Conservation (phyloP, 371 early-diverging fungal species). For the Rhizopus arrhizus region DNA sequence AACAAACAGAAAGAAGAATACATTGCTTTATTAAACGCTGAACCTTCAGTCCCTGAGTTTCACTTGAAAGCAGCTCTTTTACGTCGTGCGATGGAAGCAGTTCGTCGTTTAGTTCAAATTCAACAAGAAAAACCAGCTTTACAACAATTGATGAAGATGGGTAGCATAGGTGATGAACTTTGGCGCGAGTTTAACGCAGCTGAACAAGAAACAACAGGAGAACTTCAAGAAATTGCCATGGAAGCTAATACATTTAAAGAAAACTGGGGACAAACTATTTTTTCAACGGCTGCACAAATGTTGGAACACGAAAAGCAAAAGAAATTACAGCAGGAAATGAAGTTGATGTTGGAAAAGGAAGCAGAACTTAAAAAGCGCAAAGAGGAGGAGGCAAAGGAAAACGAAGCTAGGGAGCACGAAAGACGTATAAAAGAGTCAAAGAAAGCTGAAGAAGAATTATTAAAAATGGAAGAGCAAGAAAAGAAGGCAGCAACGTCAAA, state of each 20-base stretch:
- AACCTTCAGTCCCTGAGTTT: conserved; percentile 60
- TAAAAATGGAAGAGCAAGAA: conserved; percentile 31
- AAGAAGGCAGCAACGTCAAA: conserved; percentile 19
- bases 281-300: conserved; percentile 83
- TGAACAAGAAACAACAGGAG: conserved; percentile 82
- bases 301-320: conserved; percentile 65
- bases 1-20: conserved; percentile 73
- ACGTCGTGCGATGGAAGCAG: conserved; percentile 84
- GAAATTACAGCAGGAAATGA: conserved; percentile 48
- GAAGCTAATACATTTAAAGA: conserved; percentile 83
- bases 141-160: conserved; percentile 74
- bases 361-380: conserved; percentile 37
- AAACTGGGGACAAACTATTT: conserved; percentile 86
- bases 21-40: conserved; percentile 66
- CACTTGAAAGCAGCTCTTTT: conserved; percentile 79
- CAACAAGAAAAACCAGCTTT: conserved; percentile 87
- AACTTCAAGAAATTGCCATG: conserved; percentile 78
- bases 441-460: conserved; percentile 34
- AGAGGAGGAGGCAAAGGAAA: conserved; percentile 37
- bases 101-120: conserved; percentile 73
- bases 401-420: conserved; percentile 33
- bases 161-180: conserved; percentile 88
- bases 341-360: conserved; percentile 46
- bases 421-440: conserved; percentile 40
- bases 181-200: conserved; percentile 79